Evolutionary conservation across 805 yeast genomes (phyloP), one percentile per base, ranked within the genome.

Genomic region (Metschnikowia vanudenii): DNA sequence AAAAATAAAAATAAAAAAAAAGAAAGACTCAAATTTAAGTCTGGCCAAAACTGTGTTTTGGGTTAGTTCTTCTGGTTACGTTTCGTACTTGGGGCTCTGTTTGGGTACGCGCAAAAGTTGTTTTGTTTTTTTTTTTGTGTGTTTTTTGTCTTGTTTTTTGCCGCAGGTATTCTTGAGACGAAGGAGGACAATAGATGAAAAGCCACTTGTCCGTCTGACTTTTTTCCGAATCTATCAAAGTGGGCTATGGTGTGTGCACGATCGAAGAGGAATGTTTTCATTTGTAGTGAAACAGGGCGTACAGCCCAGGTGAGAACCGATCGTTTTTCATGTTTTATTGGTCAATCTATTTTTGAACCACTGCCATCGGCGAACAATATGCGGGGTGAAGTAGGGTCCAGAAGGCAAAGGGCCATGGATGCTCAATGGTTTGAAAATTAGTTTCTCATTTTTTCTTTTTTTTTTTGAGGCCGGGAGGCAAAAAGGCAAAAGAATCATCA

Each of bases 211-310:
- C 24, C 37, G 41, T 37, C 37, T n/a, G 37, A 7, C 20, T 36
- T 41, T 34, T 43, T 43, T 43, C 46, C 46, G 46, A 19, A 17
- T 29, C 18, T 37, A 43, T 43, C 46, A 26, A 19, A 37, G 30
- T 29, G 37, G 46, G 46, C 46, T 43, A 31, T 43, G 46, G 40
- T 26, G 5, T 14, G 9, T 29, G 32, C 11, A 22, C 9, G 12
- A 26, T 20, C 11, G 35, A 18, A 16, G 12, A 16, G 40, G 45
- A 32, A 28, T 19, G 32, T 30, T 20, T 29, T 42, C 36, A 8
- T 10, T 22, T 7, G 33, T 22, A 22, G 35, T 43, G 46, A 43
- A 43, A 43, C 46, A 24, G 46, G 37, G 46, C 20, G 41, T 37
- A 33, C 37, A 24, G 46, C 46, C 41, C 46, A 43, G 29, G 37